These are phyloP conservation scores for Entamoeba moshkovskii DNA, from an alignment of 208 protist genomes.

Conservation along the genomic window DNA sequence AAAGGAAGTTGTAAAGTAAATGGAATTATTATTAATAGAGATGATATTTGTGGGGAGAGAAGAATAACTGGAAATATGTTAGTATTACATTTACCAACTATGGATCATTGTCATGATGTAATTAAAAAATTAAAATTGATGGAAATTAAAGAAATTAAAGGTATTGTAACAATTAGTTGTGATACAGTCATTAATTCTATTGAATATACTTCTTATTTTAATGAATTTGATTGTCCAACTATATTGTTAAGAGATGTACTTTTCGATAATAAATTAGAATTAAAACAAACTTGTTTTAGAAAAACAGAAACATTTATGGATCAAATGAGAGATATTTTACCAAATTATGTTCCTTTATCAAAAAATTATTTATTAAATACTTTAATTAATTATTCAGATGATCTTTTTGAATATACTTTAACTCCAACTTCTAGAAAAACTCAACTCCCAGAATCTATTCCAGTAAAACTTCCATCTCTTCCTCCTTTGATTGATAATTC, in stretches of 20 bases:
- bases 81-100: not conserved
- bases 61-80: not conserved
- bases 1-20: not conserved
- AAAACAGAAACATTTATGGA: not conserved
- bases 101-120: not conserved
- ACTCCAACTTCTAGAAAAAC: too few relatives aligned
- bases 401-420: too few relatives aligned
- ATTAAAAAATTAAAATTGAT: too few relatives aligned
- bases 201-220: not conserved
- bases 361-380: too few relatives aligned
- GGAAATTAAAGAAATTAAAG: too few relatives aligned
- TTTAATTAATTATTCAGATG: too few relatives aligned
- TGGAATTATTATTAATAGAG: not conserved
- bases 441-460: too few relatives aligned
- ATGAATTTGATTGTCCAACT: not conserved
- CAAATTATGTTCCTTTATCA: too few relatives aligned
- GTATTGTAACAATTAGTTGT: not conserved
- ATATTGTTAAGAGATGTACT: not conserved
- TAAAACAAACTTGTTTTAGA: not conserved
- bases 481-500: not conserved
- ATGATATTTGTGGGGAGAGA: not conserved
- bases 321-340: not conserved
- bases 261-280: not conserved
- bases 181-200: not conserved
- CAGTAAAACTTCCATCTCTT: too few relatives aligned